Percentiles rank a stretch among this genome's conserved stretches.
Conservation (phyloP, 495 filamentous ascomycete genomes). For the Annulohypoxylon maeteangense region DNA sequence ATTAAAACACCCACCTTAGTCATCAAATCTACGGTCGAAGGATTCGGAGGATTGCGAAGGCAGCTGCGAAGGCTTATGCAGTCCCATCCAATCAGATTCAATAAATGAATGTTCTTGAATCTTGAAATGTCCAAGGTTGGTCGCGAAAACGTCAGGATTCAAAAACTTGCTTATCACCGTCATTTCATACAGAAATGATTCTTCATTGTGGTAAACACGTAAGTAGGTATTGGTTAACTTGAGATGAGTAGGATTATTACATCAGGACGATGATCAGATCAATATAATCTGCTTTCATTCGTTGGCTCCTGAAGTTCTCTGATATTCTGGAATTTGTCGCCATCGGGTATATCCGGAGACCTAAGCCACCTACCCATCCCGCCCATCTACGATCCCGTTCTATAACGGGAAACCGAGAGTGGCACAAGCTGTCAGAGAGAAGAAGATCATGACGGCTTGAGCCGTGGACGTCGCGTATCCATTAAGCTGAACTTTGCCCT, state of each 20-base stretch:
- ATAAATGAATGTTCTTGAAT: neutral
- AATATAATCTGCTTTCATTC: neutral
- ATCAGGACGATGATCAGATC: neutral
- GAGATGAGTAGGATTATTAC: neutral
- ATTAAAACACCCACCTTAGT: constrained; percentile 18
- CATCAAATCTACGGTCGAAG: constrained; percentile 10
- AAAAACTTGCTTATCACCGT: neutral
- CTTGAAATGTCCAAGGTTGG: neutral
- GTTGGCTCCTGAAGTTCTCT: neutral
- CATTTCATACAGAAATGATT: neutral
- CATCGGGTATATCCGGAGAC: neutral
- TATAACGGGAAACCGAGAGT: constrained; percentile 5
- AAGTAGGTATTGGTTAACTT: too few relatives aligned
- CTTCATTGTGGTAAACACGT: too few relatives aligned
- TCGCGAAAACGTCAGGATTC: neutral
- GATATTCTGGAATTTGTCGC: neutral
- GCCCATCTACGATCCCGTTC: neutral
- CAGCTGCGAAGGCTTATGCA: neutral
- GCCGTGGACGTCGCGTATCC: constrained; percentile 2
- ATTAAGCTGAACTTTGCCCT: constrained; percentile 36
- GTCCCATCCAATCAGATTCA: neutral
- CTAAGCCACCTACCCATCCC: neutral
- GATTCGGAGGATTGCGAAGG: constrained; percentile 3
- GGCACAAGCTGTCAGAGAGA: constrained; percentile 13
- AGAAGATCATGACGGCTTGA: constrained; percentile 1